phyloP scores from a whole-genome alignment of 2,329 filamentous ascomycete genomes.

The Nigrospora osmanthi region DNA sequence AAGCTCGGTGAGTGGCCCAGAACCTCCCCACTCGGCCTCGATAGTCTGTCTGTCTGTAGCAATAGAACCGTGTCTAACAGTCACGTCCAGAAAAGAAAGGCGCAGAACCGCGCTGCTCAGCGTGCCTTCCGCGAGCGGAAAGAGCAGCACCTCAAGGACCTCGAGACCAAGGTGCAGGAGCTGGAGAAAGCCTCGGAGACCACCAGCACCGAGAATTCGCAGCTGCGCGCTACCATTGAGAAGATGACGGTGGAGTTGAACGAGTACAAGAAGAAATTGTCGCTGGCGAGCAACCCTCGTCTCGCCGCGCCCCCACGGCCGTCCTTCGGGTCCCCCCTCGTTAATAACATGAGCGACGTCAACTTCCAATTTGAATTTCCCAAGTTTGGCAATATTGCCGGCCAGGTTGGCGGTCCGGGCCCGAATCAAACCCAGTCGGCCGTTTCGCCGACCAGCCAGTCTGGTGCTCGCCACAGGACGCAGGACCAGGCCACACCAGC shows the following conservation, averaged over 20 bases:
- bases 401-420: conserved; percentile 24
- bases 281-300: conserved; percentile 39
- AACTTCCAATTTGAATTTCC: conserved; percentile 96
- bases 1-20: conserved; percentile 65
- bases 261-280: conserved; percentile 84
- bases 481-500: conserved; percentile 22
- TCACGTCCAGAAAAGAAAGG: conserved; percentile 66
- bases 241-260: conserved; percentile 76
- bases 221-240: conserved; percentile 81
- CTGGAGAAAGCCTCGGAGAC: conserved; percentile 76
- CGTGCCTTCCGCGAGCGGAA: conserved; percentile 83
- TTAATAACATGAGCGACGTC: conserved; percentile 60
- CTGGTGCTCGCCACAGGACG: conserved; percentile 7
- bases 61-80: conserved; percentile 13
- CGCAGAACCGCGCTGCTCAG: conserved; percentile 89
- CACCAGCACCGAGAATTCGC: conserved; percentile 76
- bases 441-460: conserved; percentile 4
- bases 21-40: conserved; percentile 1
- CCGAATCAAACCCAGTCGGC: conserved; percentile 3
- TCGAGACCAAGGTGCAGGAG: conserved; percentile 71
- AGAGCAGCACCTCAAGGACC: conserved; percentile 79
- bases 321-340: conserved; percentile 36
- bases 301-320: conserved; percentile 18
- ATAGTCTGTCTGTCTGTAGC: not conserved
- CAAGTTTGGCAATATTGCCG: conserved; percentile 72